Conservation (phyloP, 2,329 filamentous ascomycete genomes). For the Verruconis gallopava region DNA sequence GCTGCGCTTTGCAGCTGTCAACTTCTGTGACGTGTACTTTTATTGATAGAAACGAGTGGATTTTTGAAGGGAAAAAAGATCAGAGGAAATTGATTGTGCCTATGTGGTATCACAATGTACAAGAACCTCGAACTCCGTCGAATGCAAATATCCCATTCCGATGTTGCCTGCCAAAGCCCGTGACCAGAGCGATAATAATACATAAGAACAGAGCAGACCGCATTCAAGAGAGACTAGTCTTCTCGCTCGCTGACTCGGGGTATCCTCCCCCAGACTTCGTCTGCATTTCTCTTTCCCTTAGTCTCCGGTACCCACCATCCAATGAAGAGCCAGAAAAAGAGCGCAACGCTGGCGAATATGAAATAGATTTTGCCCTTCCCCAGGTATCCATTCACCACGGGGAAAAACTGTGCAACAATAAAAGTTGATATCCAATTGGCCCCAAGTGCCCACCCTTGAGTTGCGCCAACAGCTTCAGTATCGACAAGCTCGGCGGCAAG, state of each 20-base stretch:
- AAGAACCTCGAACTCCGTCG: no score
- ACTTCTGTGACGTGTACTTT: no score
- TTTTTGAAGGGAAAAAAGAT: no score
- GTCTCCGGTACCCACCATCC: conserved; percentile 71
- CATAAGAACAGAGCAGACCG: no score
- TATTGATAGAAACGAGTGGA: no score
- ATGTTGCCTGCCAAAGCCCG: no score
- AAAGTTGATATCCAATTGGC: conserved; percentile 89
- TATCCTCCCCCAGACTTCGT: conserved; percentile 11
- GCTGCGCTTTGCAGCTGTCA: no score
- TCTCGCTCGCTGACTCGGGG: not conserved
- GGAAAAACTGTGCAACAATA: conserved; percentile 88
- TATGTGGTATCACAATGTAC: no score
- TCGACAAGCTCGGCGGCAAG: conserved; percentile 82
- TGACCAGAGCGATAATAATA: no score
- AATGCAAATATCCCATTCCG: no score
- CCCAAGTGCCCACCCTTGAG: conserved; percentile 76
- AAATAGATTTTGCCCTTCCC: conserved; percentile 83
- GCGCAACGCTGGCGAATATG: conserved; percentile 69
- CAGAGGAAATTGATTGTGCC: no score
- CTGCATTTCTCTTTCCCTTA: conserved; percentile 52
- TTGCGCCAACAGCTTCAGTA: conserved; percentile 79
- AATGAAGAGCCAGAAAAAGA: conserved; percentile 58
- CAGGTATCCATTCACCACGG: conserved; percentile 64
- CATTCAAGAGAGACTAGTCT: no score